Base-by-base conservation (phyloP, 2,329 filamentous ascomycete genomes). In the Fusarium nematophilum region DNA sequence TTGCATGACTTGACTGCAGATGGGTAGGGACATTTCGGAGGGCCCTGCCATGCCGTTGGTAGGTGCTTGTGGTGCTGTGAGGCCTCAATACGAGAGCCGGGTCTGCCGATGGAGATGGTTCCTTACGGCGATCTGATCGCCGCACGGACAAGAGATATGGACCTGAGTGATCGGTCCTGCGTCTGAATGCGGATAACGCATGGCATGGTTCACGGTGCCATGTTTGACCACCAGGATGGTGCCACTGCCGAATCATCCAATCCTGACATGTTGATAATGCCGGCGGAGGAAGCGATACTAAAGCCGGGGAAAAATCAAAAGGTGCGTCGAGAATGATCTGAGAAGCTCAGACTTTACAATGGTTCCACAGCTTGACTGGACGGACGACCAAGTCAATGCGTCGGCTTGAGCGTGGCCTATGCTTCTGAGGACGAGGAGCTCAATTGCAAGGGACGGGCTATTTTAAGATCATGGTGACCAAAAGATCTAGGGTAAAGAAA, bases 131-230 rank as follows among this genome's bases (percentile, higher is more conserved):
- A 40, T 40, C 34, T 48, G 17, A 18, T 23, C 30, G 18, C 34
- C 33, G 45, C 45, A 42, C 29, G 58, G 36, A 17, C 21, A 39
- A 30, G 29, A 46, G n/a, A n/a, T 47, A 9, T 23, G n/a, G 21
- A 33, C 9, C 42, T 33, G 14, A 39, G 25, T 36, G 27, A 23
- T 30, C 29, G 47, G 30, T 29, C 44, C 34, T 29, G 55, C 57
- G 37, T 51, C 56, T 62, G 51, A 40, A 64, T 61, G 56, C 36
- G 60, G 60, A 51, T 30, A 51, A 33, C 40, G 30, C 45, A 55
- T 18, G 29, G 46, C 55, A 50, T 53, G 60, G 56, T 61, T 50
- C 51, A 48, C 46, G 52, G 34, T 25, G 36, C 60, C 60, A 47
- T 64, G 60, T 57, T 61, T 55, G 38, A 52, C 59, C 33, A 53